phyloP scores from a whole-genome alignment of 2,329 filamentous ascomycete genomes.

The Chrysosporium keratinophilum region DNA sequence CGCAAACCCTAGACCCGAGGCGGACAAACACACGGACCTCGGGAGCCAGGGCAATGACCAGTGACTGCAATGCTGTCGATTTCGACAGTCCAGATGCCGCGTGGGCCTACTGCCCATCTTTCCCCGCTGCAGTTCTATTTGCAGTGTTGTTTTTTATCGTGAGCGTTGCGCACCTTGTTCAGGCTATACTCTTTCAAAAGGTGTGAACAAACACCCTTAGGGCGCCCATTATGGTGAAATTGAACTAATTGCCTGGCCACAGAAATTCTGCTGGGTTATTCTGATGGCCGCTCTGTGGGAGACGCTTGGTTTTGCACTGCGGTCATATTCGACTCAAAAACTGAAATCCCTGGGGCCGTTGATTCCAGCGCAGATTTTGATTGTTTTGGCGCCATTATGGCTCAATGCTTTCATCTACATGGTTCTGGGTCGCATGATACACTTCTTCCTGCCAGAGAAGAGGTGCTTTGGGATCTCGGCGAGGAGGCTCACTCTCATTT shows the following conservation, averaged over 20 bases:
- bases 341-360: conserved; percentile 12
- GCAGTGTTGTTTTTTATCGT: conserved; percentile 12
- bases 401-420: conserved; percentile 43
- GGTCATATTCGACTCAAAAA: conserved; percentile 11
- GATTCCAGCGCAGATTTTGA: conserved; percentile 15
- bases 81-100: conserved; percentile 11
- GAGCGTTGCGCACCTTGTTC: conserved; percentile 11
- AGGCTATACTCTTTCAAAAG: conserved; percentile 15
- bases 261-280: conserved; percentile 19
- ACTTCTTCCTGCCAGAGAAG: conserved; percentile 34
- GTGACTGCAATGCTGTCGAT: conserved; percentile 9
- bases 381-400: conserved; percentile 17
- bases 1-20: background rate
- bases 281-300: conserved; percentile 15
- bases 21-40: background rate
- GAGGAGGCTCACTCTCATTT: conserved; percentile 29
- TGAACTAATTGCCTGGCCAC: background rate
- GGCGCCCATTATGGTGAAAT: no score
- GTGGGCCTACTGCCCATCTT: conserved; percentile 17
- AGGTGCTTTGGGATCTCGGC: conserved; percentile 33
- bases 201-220: conserved; percentile 1
- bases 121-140: conserved; percentile 15
- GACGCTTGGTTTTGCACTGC: conserved; percentile 14
- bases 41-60: background rate
- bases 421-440: conserved; percentile 38